Base-by-base conservation (phyloP, 306 rosid genomes). In the Dalbergia oliveri region DNA sequence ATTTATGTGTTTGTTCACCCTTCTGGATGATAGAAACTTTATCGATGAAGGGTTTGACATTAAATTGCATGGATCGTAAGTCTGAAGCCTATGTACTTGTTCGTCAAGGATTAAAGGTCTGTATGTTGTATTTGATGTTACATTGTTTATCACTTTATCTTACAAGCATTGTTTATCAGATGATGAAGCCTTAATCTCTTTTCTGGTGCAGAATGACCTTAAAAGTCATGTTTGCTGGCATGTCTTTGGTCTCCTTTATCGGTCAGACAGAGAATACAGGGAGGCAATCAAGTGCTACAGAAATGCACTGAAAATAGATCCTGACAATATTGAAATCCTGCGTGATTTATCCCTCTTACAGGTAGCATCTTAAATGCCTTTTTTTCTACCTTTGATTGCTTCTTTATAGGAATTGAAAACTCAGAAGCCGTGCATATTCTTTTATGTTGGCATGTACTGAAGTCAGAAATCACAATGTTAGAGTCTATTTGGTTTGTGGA, bases 191-290 rank as follows among this genome's bases (percentile, higher is more conserved):
- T 81, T 87, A 33, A 77, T 14, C 45, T 83, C 63, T 87, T 47
- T 80, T 79, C 79, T 47, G 79, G 61, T 81, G 85, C 97, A 94
- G 99, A 91, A 92, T 88, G 99, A 94, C 82, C 91, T 94, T 53
- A 94, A 92, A 88, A 94, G 99, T 91, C 99, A 94, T 89, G 99
- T 94, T 79, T 94, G 99, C 90, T 94, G 99, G 99, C 99, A 94
- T 90, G 99, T 94, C 72, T 94, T 49, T 88, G 99, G 99, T 79
- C 99, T 94, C 31, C 97, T 94, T 79, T 94, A 94, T 76, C 99
- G 99, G 60, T 92, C 99, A 33, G 99, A 94, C 83, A 86, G 99
- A 88, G 98, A 94, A 81, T 94, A 94, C 85, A 91, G 98, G 82
- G 98, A 94, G 86, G 98, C 98, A 7, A 94, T 94, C 61, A 94